A percentile compares a stretch with the other conserved stretches of the same genome.
Evolutionary conservation across 306 rosid species (phyloP).

Genomic region (Prosopis cineraria): DNA sequence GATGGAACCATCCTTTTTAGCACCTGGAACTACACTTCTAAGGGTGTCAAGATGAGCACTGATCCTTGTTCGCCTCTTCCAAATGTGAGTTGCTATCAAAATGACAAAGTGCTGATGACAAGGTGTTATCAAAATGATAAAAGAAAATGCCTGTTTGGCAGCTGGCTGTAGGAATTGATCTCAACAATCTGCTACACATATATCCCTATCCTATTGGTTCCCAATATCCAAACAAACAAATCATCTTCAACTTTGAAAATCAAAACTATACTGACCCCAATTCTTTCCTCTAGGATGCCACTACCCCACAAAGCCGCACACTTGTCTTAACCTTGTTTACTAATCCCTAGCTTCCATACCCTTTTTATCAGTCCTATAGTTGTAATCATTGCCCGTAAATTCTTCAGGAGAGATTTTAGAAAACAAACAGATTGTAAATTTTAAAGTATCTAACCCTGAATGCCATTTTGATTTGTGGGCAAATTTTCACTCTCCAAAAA

Average conservation of each 20-base stretch:
- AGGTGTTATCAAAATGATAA: too few relatives aligned
- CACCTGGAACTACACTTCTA: constrained; percentile 74
- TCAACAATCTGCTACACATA: constrained; percentile 1
- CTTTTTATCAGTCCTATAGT: too few relatives aligned
- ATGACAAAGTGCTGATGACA: too few relatives aligned
- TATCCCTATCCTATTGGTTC: constrained; percentile 42
- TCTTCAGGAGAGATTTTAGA: too few relatives aligned
- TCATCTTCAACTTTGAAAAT: constrained; percentile 35
- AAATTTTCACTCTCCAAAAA: too few relatives aligned
- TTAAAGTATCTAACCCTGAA: too few relatives aligned
- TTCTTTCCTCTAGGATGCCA: constrained; percentile 25
- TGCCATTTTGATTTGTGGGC: too few relatives aligned
- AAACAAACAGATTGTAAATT: too few relatives aligned
- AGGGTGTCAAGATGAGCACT: too few relatives aligned
- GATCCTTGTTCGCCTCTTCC: too few relatives aligned
- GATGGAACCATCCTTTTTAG: constrained; percentile 55
- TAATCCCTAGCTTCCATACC: not conserved
- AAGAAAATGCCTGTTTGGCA: constrained; percentile 14
- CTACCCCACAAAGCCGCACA: constrained; percentile 39
- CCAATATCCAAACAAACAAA: constrained; percentile 46
- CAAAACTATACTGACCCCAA: constrained; percentile 21
- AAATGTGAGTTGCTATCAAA: too few relatives aligned
- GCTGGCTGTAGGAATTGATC: constrained; percentile 34
- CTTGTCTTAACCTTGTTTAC: not conserved
- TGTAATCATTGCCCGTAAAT: too few relatives aligned